Evolutionary conservation across 306 rosid genomes (phyloP).

Genomic region (Ormosia semicastrata): DNA sequence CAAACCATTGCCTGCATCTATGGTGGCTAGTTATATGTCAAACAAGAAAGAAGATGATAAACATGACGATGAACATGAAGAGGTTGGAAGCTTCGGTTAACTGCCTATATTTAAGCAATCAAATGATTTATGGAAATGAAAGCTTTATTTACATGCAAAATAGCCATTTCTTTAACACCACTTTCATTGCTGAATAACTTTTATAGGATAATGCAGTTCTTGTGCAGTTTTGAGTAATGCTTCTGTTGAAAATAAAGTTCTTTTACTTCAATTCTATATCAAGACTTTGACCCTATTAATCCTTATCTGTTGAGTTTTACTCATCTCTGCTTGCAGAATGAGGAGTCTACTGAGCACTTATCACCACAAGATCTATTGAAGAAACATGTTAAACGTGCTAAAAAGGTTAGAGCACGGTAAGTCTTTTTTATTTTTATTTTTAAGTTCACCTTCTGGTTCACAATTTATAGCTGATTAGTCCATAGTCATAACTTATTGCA

Average conservation of each 20-base stretch:
- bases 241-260: slow-evolving; percentile 12
- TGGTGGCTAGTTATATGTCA: slow-evolving; percentile 32
- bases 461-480: background rate
- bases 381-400: slow-evolving; percentile 78
- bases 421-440: background rate
- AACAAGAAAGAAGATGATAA: slow-evolving; percentile 55
- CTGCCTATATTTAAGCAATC: background rate
- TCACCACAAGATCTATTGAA: slow-evolving; percentile 59
- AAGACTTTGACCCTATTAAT: slow-evolving; percentile 1
- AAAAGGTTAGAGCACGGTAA: slow-evolving; percentile 77
- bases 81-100: slow-evolving; percentile 50
- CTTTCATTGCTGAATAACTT: background rate
- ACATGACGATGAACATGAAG: slow-evolving; percentile 44
- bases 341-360: slow-evolving; percentile 46
- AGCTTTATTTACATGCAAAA: background rate
- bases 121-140: slow-evolving; percentile 11
- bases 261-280: background rate
- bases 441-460: background rate
- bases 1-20: slow-evolving; percentile 61
- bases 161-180: background rate
- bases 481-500: background rate
- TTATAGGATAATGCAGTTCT: slow-evolving; percentile 1
- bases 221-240: background rate
- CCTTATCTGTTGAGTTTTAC: background rate
- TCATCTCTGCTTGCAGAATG: slow-evolving; percentile 49